Evolutionary conservation across 257 asterid genomes (phyloP), one percentile per base, ranked within the genome.

Genomic region (Nicotiana knightiana): DNA sequence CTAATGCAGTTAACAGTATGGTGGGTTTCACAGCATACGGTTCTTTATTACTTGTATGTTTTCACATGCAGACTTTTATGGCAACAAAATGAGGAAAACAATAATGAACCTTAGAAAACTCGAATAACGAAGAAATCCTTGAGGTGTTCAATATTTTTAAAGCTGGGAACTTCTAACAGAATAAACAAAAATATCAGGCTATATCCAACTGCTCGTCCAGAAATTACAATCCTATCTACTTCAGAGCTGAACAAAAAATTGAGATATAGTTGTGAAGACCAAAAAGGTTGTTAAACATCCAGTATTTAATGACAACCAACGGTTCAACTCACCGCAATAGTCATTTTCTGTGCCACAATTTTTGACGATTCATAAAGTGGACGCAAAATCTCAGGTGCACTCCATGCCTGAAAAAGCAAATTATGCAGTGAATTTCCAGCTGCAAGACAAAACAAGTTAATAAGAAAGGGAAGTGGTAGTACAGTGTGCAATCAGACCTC

Each of bases 281-380:
- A 21, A 62, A 4, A 24, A 62, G 67, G 35, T 62, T 24, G 35
- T 13, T n/a, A 26, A 6, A 62, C 8, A 68, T 37, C 12, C 10
- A n/a, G 18, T 70, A 39, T 5, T 39, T 18, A 73, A 46, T 48
- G 21, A 43, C 5, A 75, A 51, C 6, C 9, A 51, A 51, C 26
- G 10, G 28, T 30, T 33, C 28, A 55, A 81, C 99, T 89, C 83
- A 96, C 99, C 58, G 98, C 93, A 87, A 93, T 90, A 11, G 98
- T 94, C 87, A 90, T 93, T 84, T 89, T 94, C 89, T 94, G 98
- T 4, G 97, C 99, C 46, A 96, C 85, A 61, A 94, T 88, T 87
- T 92, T 91, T 1, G 99, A 91, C 16, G 99, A 96, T 88, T 94
- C 98, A 62, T 96, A 96, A 28, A 94, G 98, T 43, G 99, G 99